A percentile compares a stretch with the other conserved stretches of the same genome.
These are phyloP conservation scores for Juglanconis oblonga DNA, from an alignment of 2,329 filamentous ascomycete genomes.

Conservation along the genomic window DNA sequence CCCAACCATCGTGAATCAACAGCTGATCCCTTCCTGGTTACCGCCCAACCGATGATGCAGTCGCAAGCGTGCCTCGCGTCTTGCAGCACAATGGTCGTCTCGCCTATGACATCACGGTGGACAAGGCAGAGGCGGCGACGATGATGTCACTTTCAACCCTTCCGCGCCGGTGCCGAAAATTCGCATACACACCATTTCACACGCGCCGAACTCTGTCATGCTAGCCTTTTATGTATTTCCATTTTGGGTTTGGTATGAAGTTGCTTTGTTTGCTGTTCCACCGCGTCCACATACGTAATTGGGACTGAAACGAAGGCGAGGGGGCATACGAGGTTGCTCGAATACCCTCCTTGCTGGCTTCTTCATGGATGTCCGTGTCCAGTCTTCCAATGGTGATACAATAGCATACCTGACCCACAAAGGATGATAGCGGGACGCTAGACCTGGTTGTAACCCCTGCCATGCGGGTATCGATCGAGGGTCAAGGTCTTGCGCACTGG, in stretches of 20 bases:
- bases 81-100: background rate
- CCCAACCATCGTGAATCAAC: background rate
- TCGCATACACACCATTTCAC: background rate
- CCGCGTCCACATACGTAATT: background rate
- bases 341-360: background rate
- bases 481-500: background rate
- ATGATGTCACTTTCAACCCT: constrained; percentile 1
- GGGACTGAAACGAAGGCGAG: background rate
- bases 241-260: background rate
- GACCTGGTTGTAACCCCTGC: too few species aligned
- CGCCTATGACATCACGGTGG: constrained; percentile 2
- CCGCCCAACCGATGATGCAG: background rate
- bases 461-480: background rate
- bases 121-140: background rate
- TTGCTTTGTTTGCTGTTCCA: background rate
- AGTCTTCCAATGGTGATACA: background rate
- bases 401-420: background rate
- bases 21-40: background rate
- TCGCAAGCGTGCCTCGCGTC: background rate
- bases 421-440: background rate
- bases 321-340: too few species aligned
- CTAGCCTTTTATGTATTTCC: background rate
- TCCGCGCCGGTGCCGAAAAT: background rate
- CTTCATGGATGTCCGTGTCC: too few species aligned
- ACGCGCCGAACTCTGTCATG: background rate